These are phyloP conservation scores for Cercospora brassicicola DNA, from an alignment of 2,329 filamentous ascomycete genomes.

Conservation along the genomic window DNA sequence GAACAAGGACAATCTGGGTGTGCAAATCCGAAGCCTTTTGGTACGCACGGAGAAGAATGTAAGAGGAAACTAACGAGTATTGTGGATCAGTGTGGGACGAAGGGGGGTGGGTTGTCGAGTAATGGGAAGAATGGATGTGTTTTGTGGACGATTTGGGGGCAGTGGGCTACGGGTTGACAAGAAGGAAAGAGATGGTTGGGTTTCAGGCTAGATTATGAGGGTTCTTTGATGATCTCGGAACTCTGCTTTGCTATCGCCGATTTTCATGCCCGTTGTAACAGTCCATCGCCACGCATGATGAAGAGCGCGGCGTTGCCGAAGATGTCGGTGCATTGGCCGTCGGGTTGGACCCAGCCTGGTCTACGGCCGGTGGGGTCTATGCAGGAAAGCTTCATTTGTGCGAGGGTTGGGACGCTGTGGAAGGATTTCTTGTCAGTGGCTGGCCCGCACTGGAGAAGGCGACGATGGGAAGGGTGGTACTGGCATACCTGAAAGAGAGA, in stretches of 20 bases:
- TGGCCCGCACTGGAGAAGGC: neutral
- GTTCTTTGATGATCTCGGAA: neutral
- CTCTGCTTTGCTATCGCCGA: neutral
- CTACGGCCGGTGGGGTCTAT: neutral
- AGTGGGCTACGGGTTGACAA: neutral
- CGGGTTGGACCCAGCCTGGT: neutral
- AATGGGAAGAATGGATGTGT: conserved; percentile 21
- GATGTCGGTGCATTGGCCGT: neutral
- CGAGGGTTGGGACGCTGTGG: neutral
- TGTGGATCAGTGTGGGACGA: conserved; percentile 16
- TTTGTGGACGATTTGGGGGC: conserved; percentile 18
- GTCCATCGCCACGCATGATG: neutral
- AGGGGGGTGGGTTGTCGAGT: conserved; percentile 20
- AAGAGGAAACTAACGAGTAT: conserved; percentile 13
- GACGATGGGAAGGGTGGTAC: neutral
- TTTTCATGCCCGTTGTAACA: neutral
- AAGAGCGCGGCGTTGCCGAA: neutral
- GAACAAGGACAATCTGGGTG: conserved; percentile 16
- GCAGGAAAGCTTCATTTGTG: neutral
- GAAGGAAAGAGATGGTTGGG: neutral
- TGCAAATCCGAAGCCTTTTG: conserved; percentile 9
- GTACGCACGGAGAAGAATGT: conserved; percentile 18
- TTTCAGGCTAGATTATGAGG: neutral
- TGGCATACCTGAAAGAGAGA: neutral
- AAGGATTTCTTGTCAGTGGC: neutral